Evolutionary conservation across 345 rosid genomes (phyloP).

Genomic region (Syzygium aromaticum): DNA sequence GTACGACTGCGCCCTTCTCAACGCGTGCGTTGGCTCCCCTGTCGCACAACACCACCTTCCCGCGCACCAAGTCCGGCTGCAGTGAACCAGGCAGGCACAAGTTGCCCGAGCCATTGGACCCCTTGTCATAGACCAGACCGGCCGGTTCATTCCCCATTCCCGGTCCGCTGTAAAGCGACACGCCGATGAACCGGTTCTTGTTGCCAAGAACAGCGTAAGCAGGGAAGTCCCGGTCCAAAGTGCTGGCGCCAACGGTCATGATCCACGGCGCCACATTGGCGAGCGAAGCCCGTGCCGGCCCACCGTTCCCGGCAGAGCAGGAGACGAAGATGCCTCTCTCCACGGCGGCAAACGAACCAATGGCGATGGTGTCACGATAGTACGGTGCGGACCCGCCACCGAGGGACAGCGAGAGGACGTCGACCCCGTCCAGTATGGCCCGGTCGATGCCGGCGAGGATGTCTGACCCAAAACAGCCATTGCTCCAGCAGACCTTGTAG

Average conservation of each 20-base stretch:
- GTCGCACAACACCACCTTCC: slow-evolving; percentile 77
- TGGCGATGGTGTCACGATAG: slow-evolving; percentile 53
- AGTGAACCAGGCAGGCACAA: slow-evolving; percentile 76
- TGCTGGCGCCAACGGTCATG: slow-evolving; percentile 88
- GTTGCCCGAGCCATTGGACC: slow-evolving; percentile 27
- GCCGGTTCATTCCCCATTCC: slow-evolving; percentile 49
- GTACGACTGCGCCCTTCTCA: slow-evolving; percentile 73
- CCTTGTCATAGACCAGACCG: slow-evolving; percentile 45
- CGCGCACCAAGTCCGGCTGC: slow-evolving; percentile 37
- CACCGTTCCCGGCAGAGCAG: slow-evolving; percentile 79
- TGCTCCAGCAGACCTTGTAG: slow-evolving; percentile 79
- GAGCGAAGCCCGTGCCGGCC: slow-evolving; percentile 45
- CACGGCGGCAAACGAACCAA: slow-evolving; percentile 66
- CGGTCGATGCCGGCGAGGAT: slow-evolving; percentile 78
- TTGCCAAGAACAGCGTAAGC: slow-evolving; percentile 60
- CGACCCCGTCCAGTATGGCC: slow-evolving; percentile 76
- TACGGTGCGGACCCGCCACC: slow-evolving; percentile 71
- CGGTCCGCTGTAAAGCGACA: slow-evolving; percentile 63
- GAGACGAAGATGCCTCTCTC: slow-evolving; percentile 80
- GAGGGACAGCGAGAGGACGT: slow-evolving; percentile 78
- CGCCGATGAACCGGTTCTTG: slow-evolving; percentile 36
- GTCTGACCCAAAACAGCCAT: slow-evolving; percentile 71
- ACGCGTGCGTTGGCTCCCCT: slow-evolving; percentile 70
- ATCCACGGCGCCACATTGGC: slow-evolving; percentile 95
- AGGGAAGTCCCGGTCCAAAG: slow-evolving; percentile 77